phyloP scores from a whole-genome alignment of 306 rosid species.

The Pyrus communis region DNA sequence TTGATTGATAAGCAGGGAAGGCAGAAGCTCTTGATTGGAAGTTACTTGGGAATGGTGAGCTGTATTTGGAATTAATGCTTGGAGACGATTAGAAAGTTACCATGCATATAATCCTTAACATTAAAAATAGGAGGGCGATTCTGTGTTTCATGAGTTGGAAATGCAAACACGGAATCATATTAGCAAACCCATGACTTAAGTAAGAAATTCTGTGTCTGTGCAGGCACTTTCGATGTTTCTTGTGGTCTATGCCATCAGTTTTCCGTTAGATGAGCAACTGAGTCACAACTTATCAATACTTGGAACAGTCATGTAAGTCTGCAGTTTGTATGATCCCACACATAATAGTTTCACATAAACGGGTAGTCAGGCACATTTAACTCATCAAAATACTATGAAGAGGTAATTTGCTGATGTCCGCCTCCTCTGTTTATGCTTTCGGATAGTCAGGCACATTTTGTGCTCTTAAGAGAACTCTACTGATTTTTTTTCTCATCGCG shows the following conservation, averaged over 20 bases:
- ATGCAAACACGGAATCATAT: background rate
- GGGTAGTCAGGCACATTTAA: background rate
- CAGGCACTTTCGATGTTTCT: slow-evolving; percentile 79
- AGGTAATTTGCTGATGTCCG: background rate
- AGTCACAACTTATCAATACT: slow-evolving; percentile 62
- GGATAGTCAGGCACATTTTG: background rate
- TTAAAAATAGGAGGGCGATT: background rate
- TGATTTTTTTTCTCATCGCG: background rate
- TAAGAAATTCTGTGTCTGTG: slow-evolving; percentile 13
- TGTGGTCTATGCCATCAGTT: slow-evolving; percentile 42
- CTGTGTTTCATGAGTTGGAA: background rate
- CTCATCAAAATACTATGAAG: background rate
- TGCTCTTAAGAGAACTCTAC: background rate
- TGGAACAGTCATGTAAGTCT: slow-evolving; percentile 70
- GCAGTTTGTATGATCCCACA: background rate
- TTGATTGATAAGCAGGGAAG: slow-evolving; percentile 80
- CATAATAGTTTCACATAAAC: background rate
- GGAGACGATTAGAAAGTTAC: background rate
- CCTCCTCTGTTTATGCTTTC: background rate
- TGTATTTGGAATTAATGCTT: background rate
- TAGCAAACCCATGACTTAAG: background rate
- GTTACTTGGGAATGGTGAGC: slow-evolving; percentile 92
- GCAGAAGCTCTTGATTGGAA: slow-evolving; percentile 67
- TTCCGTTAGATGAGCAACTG: slow-evolving; percentile 56
- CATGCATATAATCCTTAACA: background rate